Base-by-base conservation (phyloP, 176 grass and related monocot species). In the Dactylis glomerata region DNA sequence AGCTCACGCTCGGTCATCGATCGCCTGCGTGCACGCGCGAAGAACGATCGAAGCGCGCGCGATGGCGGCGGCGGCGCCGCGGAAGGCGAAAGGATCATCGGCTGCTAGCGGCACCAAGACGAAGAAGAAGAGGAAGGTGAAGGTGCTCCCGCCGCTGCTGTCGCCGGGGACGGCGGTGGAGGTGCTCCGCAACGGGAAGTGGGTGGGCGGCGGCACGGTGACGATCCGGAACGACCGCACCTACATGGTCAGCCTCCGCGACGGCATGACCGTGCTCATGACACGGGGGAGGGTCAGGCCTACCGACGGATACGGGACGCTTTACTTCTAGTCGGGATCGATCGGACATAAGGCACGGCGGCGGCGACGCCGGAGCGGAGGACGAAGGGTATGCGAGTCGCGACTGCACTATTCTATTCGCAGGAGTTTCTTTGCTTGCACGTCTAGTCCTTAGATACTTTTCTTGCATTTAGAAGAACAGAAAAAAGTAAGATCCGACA, bases 161-260 rank as follows among this genome's bases (percentile, higher is more conserved):
- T 47, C 79, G 33, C 49, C 34, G 10, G 49, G 66, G 49, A 71
- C 66, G 80, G 34, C 50, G n/a, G 36, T 82, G 67, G 80, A 82
- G 50, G 67, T 82, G 80, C 67, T 82, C 17, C 66, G 67, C 1
- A 72, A 82, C 50, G 66, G 66, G 1, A 9, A 51, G 4, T 72
- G 80, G 80, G 66, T 72, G 80, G 66, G 80, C 50, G 80, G 80
- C 33, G 34, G 80, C 49, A 82, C 3, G 31, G 23, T 82, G 47
- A 82, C 65, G 22, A 56, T 82, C 49, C 47, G 65, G 33, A 71
- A 71, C 66, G 80, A 69, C 80, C 80, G 80, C 65, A 82, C 80
- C 64, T 82, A 82, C 47, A 82, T 56, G 80, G 80, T 82, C 34
- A 23, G 66, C 65, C 65, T 82, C 65, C 65, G 1, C 50, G 55